Evolutionary conservation across 257 asterid genomes (phyloP).

Genomic region (Solanum pinnatisectum): DNA sequence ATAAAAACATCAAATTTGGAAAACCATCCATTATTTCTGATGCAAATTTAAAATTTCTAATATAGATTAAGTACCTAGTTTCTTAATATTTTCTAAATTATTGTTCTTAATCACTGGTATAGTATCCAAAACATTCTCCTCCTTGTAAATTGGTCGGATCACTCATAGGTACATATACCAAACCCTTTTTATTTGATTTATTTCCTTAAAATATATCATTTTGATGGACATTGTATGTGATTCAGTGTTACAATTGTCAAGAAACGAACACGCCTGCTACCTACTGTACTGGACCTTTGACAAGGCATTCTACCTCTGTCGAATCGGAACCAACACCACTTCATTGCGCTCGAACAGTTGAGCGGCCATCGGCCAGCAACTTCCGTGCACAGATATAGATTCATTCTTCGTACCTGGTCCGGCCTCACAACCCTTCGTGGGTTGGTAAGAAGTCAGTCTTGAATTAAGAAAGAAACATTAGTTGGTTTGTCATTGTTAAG

Average conservation of each 20-base stretch:
- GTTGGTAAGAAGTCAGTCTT: neutral
- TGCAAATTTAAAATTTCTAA: neutral
- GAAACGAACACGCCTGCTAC: too few species aligned
- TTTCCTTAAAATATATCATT: neutral
- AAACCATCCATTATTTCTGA: neutral
- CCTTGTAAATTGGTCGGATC: neutral
- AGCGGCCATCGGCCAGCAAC: too few species aligned
- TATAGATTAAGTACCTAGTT: neutral
- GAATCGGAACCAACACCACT: neutral
- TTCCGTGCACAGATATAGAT: too few species aligned
- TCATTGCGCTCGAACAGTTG: too few species aligned
- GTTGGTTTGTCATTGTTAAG: neutral
- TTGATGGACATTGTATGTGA: neutral
- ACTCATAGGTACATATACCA: neutral
- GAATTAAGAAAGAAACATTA: neutral
- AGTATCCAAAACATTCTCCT: neutral
- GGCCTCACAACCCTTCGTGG: neutral
- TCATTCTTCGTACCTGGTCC: neutral
- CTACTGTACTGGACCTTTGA: neutral
- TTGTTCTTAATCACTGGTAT: neutral
- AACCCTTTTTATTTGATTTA: neutral
- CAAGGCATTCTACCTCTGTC: too few species aligned
- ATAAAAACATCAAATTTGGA: neutral
- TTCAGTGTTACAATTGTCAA: neutral
- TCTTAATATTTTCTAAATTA: neutral